Base-by-base conservation (phyloP, 2,329 filamentous ascomycete species). In the Monosporascus sp. region DNA sequence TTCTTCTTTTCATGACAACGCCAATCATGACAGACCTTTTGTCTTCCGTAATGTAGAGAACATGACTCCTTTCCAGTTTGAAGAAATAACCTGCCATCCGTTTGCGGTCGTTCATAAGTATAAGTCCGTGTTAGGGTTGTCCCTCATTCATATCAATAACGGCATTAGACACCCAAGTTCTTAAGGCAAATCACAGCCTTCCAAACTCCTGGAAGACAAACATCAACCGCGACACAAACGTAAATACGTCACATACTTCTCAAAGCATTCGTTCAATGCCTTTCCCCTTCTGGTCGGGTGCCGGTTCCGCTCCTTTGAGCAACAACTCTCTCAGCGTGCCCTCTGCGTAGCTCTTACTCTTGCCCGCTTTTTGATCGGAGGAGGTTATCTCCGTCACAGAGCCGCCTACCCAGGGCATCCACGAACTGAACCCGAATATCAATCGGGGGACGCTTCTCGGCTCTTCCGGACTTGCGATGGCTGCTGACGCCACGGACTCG, bases 281-380 rank as follows among this genome's bases (percentile, higher is more conserved):
- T 41, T 57, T 60, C 4, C 48, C 49, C 11, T 50, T 56, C 45
- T 38, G 44, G 20, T 38, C 54, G 20, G 19, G 17, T n/a, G 44
- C 37, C 1, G 40, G 45, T 19, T 73, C 67, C 3, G 66, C 65
- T 6, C 66, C 64, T 57, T 71, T 78, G 11, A 85, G 66, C 19
- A 85, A 64, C 43, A 41, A n/a, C 11, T 81, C 75, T 51, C 80
- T 72, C 22, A 85, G 68, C 51, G 77, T 83, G 2, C 80, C 80
- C 64, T 83, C 81, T 1, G 82, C 82, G 61, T 80, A 75, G 55
- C 77, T 74, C 50, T 67, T 62, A 44, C 67, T 61, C 61, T 65
- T 60, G 40, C 50, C 49, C 52, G 61, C 52, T 56, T 63, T 54
- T 41, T 58, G 52, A 50, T 59, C 53, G 17, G 62, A 51, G 5